A percentile compares a stretch with the other conserved stretches of the same genome.
Conservation (phyloP, 1,139 yeast species). For the Protomyces arabidopsidicola region DNA sequence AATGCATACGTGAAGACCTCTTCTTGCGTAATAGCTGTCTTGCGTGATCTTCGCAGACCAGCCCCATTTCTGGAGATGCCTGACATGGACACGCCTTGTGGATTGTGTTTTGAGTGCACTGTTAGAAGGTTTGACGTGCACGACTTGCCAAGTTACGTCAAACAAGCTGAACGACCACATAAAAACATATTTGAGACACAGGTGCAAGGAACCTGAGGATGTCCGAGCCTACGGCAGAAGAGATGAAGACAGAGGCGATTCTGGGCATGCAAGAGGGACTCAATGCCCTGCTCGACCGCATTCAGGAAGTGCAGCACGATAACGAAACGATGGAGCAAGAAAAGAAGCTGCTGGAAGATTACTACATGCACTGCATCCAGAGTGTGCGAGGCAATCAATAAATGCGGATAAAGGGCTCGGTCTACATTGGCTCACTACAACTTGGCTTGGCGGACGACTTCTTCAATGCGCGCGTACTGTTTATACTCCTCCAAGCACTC, state of each 20-base stretch:
- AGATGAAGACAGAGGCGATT: conserved; percentile 2
- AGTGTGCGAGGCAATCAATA: conserved; percentile 9
- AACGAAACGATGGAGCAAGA: conserved; percentile 9
- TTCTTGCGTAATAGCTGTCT: neutral
- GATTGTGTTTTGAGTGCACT: neutral
- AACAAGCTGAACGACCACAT: neutral
- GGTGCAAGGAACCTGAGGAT: neutral
- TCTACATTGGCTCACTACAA: neutral
- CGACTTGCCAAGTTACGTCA: neutral
- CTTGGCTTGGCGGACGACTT: conserved; percentile 1
- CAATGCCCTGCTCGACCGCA: conserved; percentile 13
- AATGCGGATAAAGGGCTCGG: neutral
- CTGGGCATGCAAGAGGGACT: conserved; percentile 14
- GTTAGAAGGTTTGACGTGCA: no score
- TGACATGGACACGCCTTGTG: neutral
- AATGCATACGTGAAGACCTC: neutral
- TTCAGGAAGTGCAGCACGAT: conserved; percentile 13
- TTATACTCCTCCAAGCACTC: conserved; percentile 33
- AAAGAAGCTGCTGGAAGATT: conserved; percentile 20
- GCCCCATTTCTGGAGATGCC: neutral
- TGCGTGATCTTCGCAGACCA: neutral
- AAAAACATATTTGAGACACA: neutral
- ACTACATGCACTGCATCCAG: conserved; percentile 10
- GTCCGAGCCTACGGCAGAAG: neutral
- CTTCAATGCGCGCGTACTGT: conserved; percentile 30